Conservation (phyloP, 345 rosid genomes). For the Brassica juncea region DNA sequence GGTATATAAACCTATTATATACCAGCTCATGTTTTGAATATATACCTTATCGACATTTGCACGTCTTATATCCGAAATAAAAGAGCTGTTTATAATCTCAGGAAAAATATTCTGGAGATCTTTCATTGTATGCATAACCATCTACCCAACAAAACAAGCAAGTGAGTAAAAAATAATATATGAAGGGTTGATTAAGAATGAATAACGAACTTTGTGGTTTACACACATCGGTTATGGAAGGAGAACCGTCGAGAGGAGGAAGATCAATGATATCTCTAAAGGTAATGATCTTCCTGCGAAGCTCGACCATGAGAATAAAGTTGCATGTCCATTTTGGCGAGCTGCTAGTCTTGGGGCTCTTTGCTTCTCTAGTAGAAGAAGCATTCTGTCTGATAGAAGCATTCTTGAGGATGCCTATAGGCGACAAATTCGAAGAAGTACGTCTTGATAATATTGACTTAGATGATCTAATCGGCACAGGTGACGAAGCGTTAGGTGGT, state of each 20-base stretch:
- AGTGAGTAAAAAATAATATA: not conserved
- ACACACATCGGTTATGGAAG: slow-evolving; percentile 54
- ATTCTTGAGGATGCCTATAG: slow-evolving; percentile 25
- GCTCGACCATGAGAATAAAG: slow-evolving; percentile 59
- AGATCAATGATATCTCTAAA: slow-evolving; percentile 77
- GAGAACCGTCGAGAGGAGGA: slow-evolving; percentile 52
- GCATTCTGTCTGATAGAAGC: slow-evolving; percentile 29
- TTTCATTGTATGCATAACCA: slow-evolving; percentile 61
- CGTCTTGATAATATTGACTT: slow-evolving; percentile 40
- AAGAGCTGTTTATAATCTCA: slow-evolving; percentile 49
- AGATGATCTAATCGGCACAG: slow-evolving; percentile 35
- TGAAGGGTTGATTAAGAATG: not conserved
- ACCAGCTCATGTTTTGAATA: not conserved
- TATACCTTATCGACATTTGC: slow-evolving; percentile 58
- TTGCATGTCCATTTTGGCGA: slow-evolving; percentile 46
- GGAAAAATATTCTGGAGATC: slow-evolving; percentile 70
- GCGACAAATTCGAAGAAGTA: slow-evolving; percentile 18
- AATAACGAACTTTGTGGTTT: not conserved
- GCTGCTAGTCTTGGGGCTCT: slow-evolving; percentile 36
- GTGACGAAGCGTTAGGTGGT: slow-evolving; percentile 30
- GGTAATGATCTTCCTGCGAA: slow-evolving; percentile 58
- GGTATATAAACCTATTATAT: not conserved
- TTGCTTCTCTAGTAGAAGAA: slow-evolving; percentile 31
- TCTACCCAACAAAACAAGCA: slow-evolving; percentile 43
- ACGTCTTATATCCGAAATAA: slow-evolving; percentile 48